Conservation (phyloP, 768 basidiomycete genomes). For the Russula foetens region DNA sequence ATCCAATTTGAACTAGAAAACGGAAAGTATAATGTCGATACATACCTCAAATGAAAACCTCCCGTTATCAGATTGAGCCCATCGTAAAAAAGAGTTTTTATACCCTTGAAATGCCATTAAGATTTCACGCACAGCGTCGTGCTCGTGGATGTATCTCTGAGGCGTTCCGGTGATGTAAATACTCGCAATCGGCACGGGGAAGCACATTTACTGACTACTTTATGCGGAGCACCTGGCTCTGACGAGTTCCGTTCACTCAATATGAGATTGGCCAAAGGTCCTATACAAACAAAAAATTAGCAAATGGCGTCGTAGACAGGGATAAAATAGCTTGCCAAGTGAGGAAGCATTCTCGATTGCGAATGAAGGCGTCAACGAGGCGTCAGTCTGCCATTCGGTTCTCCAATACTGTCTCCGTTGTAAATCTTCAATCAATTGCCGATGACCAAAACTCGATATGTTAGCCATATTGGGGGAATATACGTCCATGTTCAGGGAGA, state of each 20-base stretch:
- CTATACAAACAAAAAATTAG: conserved; percentile 25
- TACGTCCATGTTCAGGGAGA: background rate
- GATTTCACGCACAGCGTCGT: conserved; percentile 70
- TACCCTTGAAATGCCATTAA: conserved; percentile 70
- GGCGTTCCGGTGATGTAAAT: background rate
- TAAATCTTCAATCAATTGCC: conserved; percentile 55
- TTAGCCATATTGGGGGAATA: background rate
- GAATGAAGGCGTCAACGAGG: conserved; percentile 38
- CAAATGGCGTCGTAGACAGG: background rate
- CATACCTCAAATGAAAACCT: conserved; percentile 27
- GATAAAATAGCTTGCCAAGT: conserved; percentile 38
- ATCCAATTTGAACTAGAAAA: background rate
- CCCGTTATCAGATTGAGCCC: conserved; percentile 23
- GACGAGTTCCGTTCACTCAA: conserved; percentile 29
- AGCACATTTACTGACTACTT: background rate
- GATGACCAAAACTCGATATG: conserved; percentile 30
- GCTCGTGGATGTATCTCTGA: conserved; percentile 65
- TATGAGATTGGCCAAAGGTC: conserved; percentile 36
- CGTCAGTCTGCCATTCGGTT: conserved; percentile 49
- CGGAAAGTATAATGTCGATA: conserved; percentile 8
- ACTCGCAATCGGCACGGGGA: conserved; percentile 21
- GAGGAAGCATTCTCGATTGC: conserved; percentile 66
- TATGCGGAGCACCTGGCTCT: background rate
- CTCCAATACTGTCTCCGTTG: conserved; percentile 68
- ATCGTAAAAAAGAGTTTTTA: conserved; percentile 46